phyloP scores from a whole-genome alignment of 2,329 filamentous ascomycete genomes.

The Trichoderma koningii region DNA sequence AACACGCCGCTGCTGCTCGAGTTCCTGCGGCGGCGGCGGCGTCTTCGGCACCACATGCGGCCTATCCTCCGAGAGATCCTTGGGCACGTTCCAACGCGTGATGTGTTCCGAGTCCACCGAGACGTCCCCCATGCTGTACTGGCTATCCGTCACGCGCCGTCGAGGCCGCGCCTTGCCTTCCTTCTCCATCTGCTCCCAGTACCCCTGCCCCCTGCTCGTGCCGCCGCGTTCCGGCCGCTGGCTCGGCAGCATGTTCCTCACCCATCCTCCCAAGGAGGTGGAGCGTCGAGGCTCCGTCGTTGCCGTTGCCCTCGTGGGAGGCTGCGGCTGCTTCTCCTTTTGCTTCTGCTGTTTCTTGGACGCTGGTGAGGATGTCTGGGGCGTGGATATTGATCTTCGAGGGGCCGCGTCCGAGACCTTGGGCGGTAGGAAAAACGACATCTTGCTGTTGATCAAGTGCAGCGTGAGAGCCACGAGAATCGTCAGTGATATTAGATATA shows the following conservation, averaged over 20 bases:
- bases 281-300: conserved; percentile 21
- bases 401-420: conserved; percentile 30
- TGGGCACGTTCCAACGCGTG: conserved; percentile 43
- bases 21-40: no score
- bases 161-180: conserved; percentile 6
- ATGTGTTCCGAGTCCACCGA: conserved; percentile 38
- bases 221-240: conserved; percentile 54
- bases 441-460: conserved; percentile 20
- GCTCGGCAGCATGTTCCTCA: conserved; percentile 52
- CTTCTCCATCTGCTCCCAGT: conserved; percentile 34
- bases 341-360: neutral
- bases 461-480: conserved; percentile 1
- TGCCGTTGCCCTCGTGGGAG: neutral
- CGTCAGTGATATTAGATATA: conserved; percentile 5
- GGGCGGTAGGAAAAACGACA: conserved; percentile 33
- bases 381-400: neutral
- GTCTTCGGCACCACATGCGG: neutral
- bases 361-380: neutral
- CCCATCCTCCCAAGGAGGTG: conserved; percentile 43
- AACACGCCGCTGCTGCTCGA: neutral
- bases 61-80: conserved; percentile 30
- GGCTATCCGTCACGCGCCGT: conserved; percentile 28
- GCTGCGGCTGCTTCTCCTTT: neutral
- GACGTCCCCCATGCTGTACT: conserved; percentile 29
- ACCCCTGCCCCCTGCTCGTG: conserved; percentile 44